Evolutionary conservation across 2,329 filamentous ascomycete species (phyloP), one percentile per base, ranked within the genome.

Genomic region (Leptographium radiaticola): DNA sequence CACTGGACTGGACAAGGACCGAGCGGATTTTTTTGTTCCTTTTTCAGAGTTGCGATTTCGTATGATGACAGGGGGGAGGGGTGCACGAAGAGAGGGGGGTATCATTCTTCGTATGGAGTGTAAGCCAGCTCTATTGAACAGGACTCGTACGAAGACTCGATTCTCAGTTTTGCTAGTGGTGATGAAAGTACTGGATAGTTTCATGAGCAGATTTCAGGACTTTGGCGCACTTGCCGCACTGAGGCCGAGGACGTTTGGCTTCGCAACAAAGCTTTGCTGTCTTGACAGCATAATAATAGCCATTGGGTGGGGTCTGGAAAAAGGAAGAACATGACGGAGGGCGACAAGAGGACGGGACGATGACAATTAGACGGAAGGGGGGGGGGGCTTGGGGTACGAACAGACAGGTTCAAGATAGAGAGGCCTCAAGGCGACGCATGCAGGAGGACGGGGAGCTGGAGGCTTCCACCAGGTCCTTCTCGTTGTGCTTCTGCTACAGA

Each of bases 1-100:
- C 55, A 59, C 54, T 49, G 56, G 56, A 49, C 56, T 50, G 53
- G 44, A 56, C 55, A 53, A 53, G 55, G 54, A 45, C 49, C 51
- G 39, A 55, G 54, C 38, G 40, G 30, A 25, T 40, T n/a, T 40
- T 40, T 43, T 34, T 43, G 18, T 11, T 33, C 3, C 4, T 16
- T 53, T 55, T 56, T 43, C 46, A 25, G 18, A 44, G 43, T 9
- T 33, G 33, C 8, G 20, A 42, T 15, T 51, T 45, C 25, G 43
- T 45, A 45, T 45, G 34, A 33, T 39, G 50, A 40, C 42, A n/a
- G 52, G 45, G 52, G 33, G 43, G 12, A 47, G 40, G 42, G 34
- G 16, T 12, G 31, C 16, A 30, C 7, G 31, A 33, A 15, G 10
- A 33, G 49, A 51, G 18, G 43, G 42, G 46, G 16, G 46, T 18